Conservation (phyloP, 2,329 filamentous ascomycete genomes). For the Nemania sp. region DNA sequence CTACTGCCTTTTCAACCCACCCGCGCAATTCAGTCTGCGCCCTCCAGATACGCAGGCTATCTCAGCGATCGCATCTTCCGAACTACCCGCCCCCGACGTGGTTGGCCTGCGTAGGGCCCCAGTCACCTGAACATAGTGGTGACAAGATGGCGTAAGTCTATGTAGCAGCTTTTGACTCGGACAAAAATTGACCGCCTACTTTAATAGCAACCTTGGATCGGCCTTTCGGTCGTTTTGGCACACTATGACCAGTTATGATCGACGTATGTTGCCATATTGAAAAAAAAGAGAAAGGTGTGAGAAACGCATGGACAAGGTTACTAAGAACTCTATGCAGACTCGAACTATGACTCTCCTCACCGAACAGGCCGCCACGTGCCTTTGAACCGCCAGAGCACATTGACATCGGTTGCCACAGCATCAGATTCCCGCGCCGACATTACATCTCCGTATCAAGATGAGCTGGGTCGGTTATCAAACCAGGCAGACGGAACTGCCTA, state of each 20-base stretch:
- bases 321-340: slow-evolving; percentile 66
- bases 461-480: slow-evolving; percentile 57
- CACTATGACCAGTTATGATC: slow-evolving; percentile 74
- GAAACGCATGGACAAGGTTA: slow-evolving; percentile 6
- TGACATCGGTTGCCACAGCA: slow-evolving; percentile 87
- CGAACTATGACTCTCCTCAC: slow-evolving; percentile 89
- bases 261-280: slow-evolving; percentile 54
- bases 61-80: background rate
- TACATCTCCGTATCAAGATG: slow-evolving; percentile 76
- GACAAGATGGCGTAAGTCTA: slow-evolving; percentile 36
- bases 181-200: slow-evolving; percentile 26
- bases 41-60: slow-evolving; percentile 3
- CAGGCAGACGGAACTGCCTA: slow-evolving; percentile 63
- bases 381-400: slow-evolving; percentile 76
- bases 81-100: background rate
- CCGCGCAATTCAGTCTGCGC: slow-evolving; percentile 7
- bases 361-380: slow-evolving; percentile 88
- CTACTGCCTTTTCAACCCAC: too few relatives aligned
- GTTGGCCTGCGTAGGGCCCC: background rate
- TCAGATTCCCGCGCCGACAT: slow-evolving; percentile 87
- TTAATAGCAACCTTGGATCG: slow-evolving; percentile 59
- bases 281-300: background rate
- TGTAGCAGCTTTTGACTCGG: slow-evolving; percentile 8
- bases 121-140: background rate
- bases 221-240: slow-evolving; percentile 95